Conservation (phyloP, 2,329 filamentous ascomycete species). For the Colletotrichum truncatum region DNA sequence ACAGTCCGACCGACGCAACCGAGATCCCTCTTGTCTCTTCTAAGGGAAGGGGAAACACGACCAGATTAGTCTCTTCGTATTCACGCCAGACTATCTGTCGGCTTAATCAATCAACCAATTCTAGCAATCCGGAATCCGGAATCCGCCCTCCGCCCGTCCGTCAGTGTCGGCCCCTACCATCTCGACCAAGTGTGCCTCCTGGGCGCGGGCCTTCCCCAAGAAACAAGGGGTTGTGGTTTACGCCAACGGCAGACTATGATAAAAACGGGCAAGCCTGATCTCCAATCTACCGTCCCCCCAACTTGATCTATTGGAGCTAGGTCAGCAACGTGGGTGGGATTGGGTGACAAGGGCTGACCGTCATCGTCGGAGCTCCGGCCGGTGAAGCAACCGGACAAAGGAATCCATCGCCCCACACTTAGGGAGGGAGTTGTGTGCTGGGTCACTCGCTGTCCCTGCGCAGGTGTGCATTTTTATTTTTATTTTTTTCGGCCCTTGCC, state of each 20-base stretch:
- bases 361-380: slow-evolving; percentile 26
- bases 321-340: background rate
- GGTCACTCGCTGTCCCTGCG: background rate
- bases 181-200: background rate
- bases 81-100: too few species aligned
- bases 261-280: background rate
- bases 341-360: background rate
- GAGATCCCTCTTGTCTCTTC: too few species aligned
- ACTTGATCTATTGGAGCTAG: background rate
- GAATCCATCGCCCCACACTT: slow-evolving; percentile 11
- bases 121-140: background rate
- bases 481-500: background rate
- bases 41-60: too few species aligned
- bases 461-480: background rate
- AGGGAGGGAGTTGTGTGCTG: background rate
- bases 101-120: too few species aligned
- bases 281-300: background rate
- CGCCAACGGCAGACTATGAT: too few species aligned
- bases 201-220: background rate
- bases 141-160: background rate
- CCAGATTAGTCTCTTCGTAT: too few species aligned
- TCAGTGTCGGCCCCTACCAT: background rate
- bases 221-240: background rate
- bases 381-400: slow-evolving; percentile 18
- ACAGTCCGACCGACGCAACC: background rate